A percentile compares a stretch with the other conserved stretches of the same genome.
These are phyloP conservation scores for Mariannaea elegans DNA, from an alignment of 2,329 filamentous ascomycete genomes.

Conservation along the genomic window DNA sequence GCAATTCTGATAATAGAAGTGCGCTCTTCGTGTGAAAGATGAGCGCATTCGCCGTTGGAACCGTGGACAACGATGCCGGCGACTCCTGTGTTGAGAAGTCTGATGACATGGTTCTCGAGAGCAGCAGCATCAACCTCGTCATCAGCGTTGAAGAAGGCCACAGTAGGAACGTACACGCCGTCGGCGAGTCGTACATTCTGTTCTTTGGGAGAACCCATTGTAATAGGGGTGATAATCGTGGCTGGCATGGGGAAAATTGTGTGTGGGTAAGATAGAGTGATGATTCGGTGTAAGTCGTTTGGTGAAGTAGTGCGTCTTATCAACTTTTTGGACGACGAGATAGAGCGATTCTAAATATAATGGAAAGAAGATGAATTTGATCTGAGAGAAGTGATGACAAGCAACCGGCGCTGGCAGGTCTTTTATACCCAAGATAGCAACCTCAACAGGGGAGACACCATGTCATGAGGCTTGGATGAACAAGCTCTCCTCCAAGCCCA, in stretches of 20 bases:
- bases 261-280: neutral
- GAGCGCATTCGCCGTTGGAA: slow-evolving; percentile 85
- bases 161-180: slow-evolving; percentile 50
- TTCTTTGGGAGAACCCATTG: slow-evolving; percentile 40
- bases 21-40: slow-evolving; percentile 77
- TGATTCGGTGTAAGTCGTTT: slow-evolving; percentile 18
- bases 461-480: slow-evolving; percentile 36
- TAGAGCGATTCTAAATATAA: slow-evolving; percentile 11
- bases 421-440: slow-evolving; percentile 34
- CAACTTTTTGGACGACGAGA: neutral
- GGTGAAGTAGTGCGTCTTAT: neutral
- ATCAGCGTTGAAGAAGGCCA: slow-evolving; percentile 48
- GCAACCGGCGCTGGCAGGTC: slow-evolving; percentile 33
- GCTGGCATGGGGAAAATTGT: slow-evolving; percentile 31
- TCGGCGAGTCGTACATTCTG: slow-evolving; percentile 35
- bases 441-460: slow-evolving; percentile 17
- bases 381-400: slow-evolving; percentile 16
- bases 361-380: slow-evolving; percentile 16
- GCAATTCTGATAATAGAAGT: slow-evolving; percentile 71
- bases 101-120: slow-evolving; percentile 46
- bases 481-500: slow-evolving; percentile 20
- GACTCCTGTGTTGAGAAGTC: slow-evolving; percentile 72
- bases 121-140: slow-evolving; percentile 46
- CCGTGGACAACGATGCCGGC: slow-evolving; percentile 81
- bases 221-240: slow-evolving; percentile 33